Conservation (phyloP, 768 basidiomycete species). For the Macrocybe gigantea region DNA sequence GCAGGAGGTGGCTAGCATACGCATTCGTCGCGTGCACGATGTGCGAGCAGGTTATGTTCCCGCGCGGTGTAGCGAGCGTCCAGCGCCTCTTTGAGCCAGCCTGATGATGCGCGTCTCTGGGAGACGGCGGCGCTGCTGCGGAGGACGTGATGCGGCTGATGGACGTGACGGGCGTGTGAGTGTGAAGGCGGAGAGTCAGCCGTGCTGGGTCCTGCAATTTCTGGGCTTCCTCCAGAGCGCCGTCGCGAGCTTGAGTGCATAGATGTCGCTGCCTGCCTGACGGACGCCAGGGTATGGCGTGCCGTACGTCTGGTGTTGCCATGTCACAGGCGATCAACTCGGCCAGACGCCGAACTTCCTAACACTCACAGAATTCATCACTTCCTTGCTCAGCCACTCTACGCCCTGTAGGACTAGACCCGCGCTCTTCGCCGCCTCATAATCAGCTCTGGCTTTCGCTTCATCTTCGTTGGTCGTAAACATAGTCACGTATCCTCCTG, state of each 20-base stretch:
- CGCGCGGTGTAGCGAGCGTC: conserved; percentile 62
- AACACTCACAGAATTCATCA: conserved; percentile 37
- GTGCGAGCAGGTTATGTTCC: conserved; percentile 49
- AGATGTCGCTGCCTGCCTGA: conserved; percentile 58
- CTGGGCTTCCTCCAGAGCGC: conserved; percentile 44
- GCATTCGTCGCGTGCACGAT: conserved; percentile 87
- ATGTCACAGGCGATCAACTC: too few species aligned
- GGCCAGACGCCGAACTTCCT: too few species aligned
- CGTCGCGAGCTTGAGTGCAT: conserved; percentile 79
- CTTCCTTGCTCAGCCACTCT: conserved; percentile 39
- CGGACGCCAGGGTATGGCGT: conserved; percentile 46
- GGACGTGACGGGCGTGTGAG: conserved; percentile 60
- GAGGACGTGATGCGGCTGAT: conserved; percentile 21
- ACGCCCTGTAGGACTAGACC: conserved; percentile 41
- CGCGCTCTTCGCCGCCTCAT: conserved; percentile 44
- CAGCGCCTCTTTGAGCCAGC: conserved; percentile 30
- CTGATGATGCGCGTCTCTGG: neutral
- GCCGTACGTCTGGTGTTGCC: conserved; percentile 29
- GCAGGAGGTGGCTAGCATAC: conserved; percentile 75
- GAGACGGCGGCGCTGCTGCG: too few species aligned
- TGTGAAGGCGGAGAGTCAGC: conserved; percentile 40
- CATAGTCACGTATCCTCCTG: conserved; percentile 47
- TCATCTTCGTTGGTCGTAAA: conserved; percentile 43
- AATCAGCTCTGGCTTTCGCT: conserved; percentile 33
- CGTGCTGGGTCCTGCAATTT: conserved; percentile 24